These are phyloP conservation scores for Fusarium dimerum DNA, from an alignment of 2,329 filamentous ascomycete genomes.

Conservation along the genomic window DNA sequence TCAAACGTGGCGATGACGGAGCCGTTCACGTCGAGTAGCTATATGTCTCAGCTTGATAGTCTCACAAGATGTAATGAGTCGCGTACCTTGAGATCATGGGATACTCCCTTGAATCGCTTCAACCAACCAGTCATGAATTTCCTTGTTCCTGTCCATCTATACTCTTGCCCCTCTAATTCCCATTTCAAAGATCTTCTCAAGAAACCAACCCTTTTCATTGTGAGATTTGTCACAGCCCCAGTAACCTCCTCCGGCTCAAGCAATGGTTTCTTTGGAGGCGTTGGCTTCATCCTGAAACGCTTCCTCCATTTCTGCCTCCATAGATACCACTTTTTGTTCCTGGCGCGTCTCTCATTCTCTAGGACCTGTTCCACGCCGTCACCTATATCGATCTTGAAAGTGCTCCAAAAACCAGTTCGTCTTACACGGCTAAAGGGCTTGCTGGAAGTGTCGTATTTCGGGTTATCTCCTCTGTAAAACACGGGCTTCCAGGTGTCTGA, in stretches of 20 bases:
- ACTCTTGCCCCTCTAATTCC: slow-evolving; percentile 7
- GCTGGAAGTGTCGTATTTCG: slow-evolving; percentile 14
- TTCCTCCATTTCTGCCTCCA: slow-evolving; percentile 4
- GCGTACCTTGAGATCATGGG: slow-evolving; percentile 10
- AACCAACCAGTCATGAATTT: background rate
- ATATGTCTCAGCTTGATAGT: background rate
- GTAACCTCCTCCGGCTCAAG: slow-evolving; percentile 5
- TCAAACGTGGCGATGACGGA: slow-evolving; percentile 7
- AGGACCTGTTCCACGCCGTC: slow-evolving; percentile 15
- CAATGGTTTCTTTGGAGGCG: slow-evolving; percentile 3
- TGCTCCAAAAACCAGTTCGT: slow-evolving; percentile 15
- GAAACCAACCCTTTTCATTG: slow-evolving; percentile 5
- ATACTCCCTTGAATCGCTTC: slow-evolving; percentile 6
- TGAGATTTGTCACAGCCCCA: slow-evolving; percentile 1
- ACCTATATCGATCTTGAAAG: slow-evolving; percentile 14
- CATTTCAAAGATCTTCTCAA: slow-evolving; percentile 6
- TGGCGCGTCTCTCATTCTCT: slow-evolving; percentile 7
- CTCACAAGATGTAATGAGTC: background rate
- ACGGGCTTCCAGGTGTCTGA: slow-evolving; percentile 14
- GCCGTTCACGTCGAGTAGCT: slow-evolving; percentile 1
- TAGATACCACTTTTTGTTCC: slow-evolving; percentile 2
- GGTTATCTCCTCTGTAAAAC: slow-evolving; percentile 18
- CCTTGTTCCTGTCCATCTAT: slow-evolving; percentile 10
- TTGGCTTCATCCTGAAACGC: slow-evolving; percentile 3
- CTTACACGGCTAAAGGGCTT: slow-evolving; percentile 6